A percentile compares a stretch with the other conserved stretches of the same genome.
Conservation (phyloP, 306 rosid genomes). For the Gastrolobium villosum region DNA sequence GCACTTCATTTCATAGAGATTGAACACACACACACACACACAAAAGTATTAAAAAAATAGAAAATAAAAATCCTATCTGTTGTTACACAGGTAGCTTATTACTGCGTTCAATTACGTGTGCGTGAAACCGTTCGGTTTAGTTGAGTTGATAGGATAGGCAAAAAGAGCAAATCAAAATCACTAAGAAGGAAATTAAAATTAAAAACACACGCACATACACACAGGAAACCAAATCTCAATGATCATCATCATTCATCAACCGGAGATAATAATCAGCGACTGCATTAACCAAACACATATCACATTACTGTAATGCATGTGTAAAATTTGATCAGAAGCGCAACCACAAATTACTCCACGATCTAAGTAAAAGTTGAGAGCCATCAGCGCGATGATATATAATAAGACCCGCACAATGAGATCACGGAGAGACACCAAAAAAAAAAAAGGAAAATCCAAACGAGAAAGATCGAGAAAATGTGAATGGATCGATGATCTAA, state of each 20-base stretch:
- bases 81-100: conserved; percentile 9
- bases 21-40: neutral
- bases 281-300: conserved; percentile 11
- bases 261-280: neutral
- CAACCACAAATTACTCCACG: neutral
- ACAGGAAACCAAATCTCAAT: conserved; percentile 5
- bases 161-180: conserved; percentile 22
- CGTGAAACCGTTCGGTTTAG: neutral
- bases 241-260: conserved; percentile 1
- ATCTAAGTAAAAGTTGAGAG: conserved; percentile 27
- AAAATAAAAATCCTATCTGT: neutral
- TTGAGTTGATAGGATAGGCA: conserved; percentile 5
- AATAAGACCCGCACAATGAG: neutral
- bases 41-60: neutral
- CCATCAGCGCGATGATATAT: neutral
- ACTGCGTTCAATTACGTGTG: neutral
- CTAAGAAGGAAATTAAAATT: neutral
- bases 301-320: neutral
- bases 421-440: neutral
- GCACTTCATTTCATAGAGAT: neutral
- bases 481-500: conserved; percentile 21
- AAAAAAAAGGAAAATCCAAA: neutral
- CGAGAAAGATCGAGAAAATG: conserved; percentile 33
- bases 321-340: conserved; percentile 2
- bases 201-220: neutral